These are phyloP conservation scores for Grosmannia penicillata DNA, from an alignment of 2,329 filamentous ascomycete species.

Conservation along the genomic window DNA sequence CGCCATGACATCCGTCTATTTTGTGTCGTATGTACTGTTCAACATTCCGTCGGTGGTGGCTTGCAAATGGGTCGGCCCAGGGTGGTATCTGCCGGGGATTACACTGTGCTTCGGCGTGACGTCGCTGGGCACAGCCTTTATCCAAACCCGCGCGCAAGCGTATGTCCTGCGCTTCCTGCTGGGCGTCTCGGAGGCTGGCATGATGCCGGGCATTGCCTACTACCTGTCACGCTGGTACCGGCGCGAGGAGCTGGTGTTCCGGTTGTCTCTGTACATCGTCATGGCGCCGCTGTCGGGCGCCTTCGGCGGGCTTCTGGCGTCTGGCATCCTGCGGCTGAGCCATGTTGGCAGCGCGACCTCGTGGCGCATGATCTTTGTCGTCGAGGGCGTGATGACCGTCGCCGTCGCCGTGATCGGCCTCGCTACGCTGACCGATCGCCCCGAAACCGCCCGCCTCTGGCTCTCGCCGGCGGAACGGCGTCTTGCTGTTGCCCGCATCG, in stretches of 20 bases:
- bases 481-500: constrained; percentile 51
- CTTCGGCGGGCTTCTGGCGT: constrained; percentile 7
- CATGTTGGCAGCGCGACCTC: constrained; percentile 29
- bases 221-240: constrained; percentile 58
- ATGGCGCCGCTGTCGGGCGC: constrained; percentile 28
- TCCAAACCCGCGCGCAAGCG: constrained; percentile 28
- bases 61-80: constrained; percentile 58
- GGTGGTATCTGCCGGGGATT: constrained; percentile 52
- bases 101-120: constrained; percentile 48
- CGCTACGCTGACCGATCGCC: constrained; percentile 43
- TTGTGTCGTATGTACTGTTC: constrained; percentile 58
- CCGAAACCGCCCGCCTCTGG: constrained; percentile 55
- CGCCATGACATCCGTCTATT: constrained; percentile 51
- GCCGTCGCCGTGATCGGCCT: constrained; percentile 52
- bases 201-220: constrained; percentile 62
- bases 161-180: constrained; percentile 25
- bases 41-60: constrained; percentile 54
- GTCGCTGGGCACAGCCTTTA: constrained; percentile 52
- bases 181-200: constrained; percentile 45
- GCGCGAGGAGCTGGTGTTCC: constrained; percentile 42
- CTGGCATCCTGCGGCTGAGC: constrained; percentile 4
- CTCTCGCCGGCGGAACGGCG: constrained; percentile 40
- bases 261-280: constrained; percentile 45
- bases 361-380: no score
- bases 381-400: constrained; percentile 46